Evolutionary conservation across 2,329 filamentous ascomycete species (phyloP), one percentile per base, ranked within the genome.

Genomic region (Dryadomyces quercus-mongolicae): DNA sequence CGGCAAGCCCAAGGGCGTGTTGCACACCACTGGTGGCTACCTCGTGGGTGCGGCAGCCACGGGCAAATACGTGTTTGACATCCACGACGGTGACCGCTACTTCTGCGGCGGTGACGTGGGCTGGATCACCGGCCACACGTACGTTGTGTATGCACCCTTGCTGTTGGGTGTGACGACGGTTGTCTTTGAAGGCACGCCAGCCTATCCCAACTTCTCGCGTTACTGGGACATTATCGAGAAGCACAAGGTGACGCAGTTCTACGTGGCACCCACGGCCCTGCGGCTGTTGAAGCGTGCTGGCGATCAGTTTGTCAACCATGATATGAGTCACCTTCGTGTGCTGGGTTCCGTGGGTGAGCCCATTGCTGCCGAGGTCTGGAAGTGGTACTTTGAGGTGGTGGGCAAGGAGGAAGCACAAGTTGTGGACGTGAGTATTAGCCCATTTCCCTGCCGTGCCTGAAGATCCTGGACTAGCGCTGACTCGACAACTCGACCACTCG

Each of bases 221-320:
- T 98, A 98, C 76, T 98, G 93, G 93, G 91, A 97, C 61, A 93
- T 97, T 53, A 92, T 97, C 68, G 88, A 91, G 63, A 89, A 94
- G 76, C 86, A 98, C 75, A 79, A 87, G 60, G 87, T 98, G 61
- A 96, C 91, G 20, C 93, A 98, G 65, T 98, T 98, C 75, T 98
- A 98, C 68, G 93, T 97, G 57, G 93, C 93, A 1, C 93, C 93
- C 21, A 98, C 93, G 22, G 93, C 93, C 12, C 75, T 98, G 69
- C 82, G 93, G 62, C 71, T 98, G 63, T 77, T 98, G 64, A 98
- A 98, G 82, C 88, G 93, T 61, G 93, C 93, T 34, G 93, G 93
- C 57, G 85, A 97, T 67, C 81, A 97, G 66, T 88, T 93, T 67
- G 89, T 97, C 64, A 88, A 89, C 73, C 82, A 86, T 65, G 75